phyloP scores from a whole-genome alignment of 2,329 filamentous ascomycete species.

The Fusarium citri region DNA sequence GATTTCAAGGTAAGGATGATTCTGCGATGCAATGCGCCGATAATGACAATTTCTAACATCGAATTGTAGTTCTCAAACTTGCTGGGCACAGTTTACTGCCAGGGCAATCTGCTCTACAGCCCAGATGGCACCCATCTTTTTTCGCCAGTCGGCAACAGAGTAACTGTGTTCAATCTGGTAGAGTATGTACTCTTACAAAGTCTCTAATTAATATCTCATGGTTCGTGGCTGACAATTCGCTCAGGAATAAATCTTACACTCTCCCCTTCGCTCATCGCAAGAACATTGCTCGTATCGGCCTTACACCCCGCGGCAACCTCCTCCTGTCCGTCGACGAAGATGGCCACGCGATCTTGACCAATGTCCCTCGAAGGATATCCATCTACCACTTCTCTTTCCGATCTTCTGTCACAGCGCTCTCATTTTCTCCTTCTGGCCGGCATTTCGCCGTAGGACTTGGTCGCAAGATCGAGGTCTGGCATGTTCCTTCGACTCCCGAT shows the following conservation, averaged over 20 bases:
- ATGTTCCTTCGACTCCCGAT: slow-evolving; percentile 90
- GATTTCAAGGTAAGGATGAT: slow-evolving; percentile 86
- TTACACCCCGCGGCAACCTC: slow-evolving; percentile 91
- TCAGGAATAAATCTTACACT: slow-evolving; percentile 86
- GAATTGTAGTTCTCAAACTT: slow-evolving; percentile 89
- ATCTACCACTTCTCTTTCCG: slow-evolving; percentile 98
- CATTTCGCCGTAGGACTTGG: slow-evolving; percentile 92
- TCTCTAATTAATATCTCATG: fast-evolving
- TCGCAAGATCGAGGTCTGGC: slow-evolving; percentile 93
- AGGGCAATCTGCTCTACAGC: slow-evolving; percentile 96
- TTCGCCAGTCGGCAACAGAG: slow-evolving; percentile 95
- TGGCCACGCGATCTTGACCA: slow-evolving; percentile 92
- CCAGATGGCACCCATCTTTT: slow-evolving; percentile 95
- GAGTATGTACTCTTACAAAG: slow-evolving; percentile 70
- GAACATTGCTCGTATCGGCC: slow-evolving; percentile 88
- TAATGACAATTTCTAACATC: background rate
- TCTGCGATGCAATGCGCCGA: background rate
- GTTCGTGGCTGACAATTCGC: slow-evolving; percentile 48
- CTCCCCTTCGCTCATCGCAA: slow-evolving; percentile 92
- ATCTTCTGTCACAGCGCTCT: slow-evolving; percentile 81
- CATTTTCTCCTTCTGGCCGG: slow-evolving; percentile 90
- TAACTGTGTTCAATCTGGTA: slow-evolving; percentile 95
- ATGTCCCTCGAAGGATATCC: slow-evolving; percentile 84
- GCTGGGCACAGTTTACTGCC: slow-evolving; percentile 96
- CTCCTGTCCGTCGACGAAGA: slow-evolving; percentile 94